Evolutionary conservation across 2,329 filamentous ascomycete genomes (phyloP).

Genomic region (Exophiala alcalophila): DNA sequence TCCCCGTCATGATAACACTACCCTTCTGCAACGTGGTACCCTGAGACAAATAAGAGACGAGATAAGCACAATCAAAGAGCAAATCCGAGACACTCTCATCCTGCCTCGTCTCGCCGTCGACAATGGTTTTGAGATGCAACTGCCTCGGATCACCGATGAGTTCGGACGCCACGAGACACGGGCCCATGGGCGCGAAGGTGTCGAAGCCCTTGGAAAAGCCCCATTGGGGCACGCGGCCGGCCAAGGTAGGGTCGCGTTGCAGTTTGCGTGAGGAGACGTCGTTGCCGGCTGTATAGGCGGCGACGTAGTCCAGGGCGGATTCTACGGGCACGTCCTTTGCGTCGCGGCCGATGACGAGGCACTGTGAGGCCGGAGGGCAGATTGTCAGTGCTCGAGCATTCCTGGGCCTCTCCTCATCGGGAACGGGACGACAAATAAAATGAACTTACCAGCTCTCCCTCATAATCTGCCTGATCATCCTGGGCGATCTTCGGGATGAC

Average conservation of each 20-base stretch:
- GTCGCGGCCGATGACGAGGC: conserved; percentile 37
- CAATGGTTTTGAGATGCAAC: conserved; percentile 35
- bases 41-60: conserved; percentile 37
- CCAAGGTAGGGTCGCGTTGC: conserved; percentile 37
- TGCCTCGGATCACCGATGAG: conserved; percentile 34
- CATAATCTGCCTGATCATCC: conserved; percentile 42
- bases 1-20: conserved; percentile 43
- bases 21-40: conserved; percentile 40
- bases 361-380: conserved; percentile 1
- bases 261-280: conserved; percentile 41
- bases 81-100: conserved; percentile 38
- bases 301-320: conserved; percentile 40
- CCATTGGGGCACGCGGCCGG: conserved; percentile 36
- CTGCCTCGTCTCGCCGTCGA: conserved; percentile 41
- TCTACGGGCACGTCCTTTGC: conserved; percentile 38
- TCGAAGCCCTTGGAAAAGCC: conserved; percentile 42
- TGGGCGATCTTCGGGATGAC: conserved; percentile 37
- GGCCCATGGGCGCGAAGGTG: conserved; percentile 44
- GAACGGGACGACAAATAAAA: neutral
- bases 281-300: conserved; percentile 41
- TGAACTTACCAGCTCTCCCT: conserved; percentile 39
- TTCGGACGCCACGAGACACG: conserved; percentile 35
- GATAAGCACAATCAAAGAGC: conserved; percentile 39
- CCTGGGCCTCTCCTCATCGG: too few relatives aligned
- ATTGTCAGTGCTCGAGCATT: neutral